phyloP scores from a whole-genome alignment of 108 stramenopile species.

The Cylindrotheca closterium region DNA sequence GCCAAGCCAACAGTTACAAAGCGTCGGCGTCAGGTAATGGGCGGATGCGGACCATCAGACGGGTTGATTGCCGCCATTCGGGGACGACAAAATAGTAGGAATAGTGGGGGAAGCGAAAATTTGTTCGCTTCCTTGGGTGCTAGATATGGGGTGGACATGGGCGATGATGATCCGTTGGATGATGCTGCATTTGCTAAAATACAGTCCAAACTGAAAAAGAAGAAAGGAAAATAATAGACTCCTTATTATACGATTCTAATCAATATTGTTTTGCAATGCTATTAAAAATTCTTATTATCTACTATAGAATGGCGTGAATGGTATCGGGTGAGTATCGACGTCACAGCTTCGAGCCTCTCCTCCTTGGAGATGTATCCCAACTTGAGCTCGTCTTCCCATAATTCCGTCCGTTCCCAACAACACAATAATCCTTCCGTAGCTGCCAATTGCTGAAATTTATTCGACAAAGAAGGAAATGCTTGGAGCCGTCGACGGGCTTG shows the following conservation, averaged over 20 bases:
- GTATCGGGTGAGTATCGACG: too few species aligned
- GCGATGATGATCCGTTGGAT: conserved; percentile 52
- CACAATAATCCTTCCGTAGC: not conserved
- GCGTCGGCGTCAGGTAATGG: conserved; percentile 6
- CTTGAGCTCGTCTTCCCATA: not conserved
- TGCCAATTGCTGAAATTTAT: not conserved
- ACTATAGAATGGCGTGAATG: too few species aligned
- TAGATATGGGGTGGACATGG: conserved; percentile 57
- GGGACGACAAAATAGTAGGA: too few species aligned
- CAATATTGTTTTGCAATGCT: not conserved
- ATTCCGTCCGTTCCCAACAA: not conserved
- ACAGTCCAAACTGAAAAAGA: conserved; percentile 60
- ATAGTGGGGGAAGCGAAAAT: conserved; percentile 47
- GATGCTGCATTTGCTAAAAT: conserved; percentile 71
- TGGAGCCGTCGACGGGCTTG: conserved; percentile 2
- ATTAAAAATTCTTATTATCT: too few species aligned
- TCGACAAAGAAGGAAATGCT: not conserved
- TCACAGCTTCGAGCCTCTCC: too few species aligned
- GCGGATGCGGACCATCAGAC: conserved; percentile 23
- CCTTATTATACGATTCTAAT: too few species aligned
- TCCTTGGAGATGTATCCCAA: too few species aligned
- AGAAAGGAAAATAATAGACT: conserved; percentile 27
- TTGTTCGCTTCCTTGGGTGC: conserved; percentile 58
- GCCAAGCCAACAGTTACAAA: conserved; percentile 35
- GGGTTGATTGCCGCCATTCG: conserved; percentile 66